A percentile compares a stretch with the other conserved stretches of the same genome.
These are phyloP conservation scores for Volvox reticuliferus DNA, from an alignment of 139 green algal species.

Conservation along the genomic window DNA sequence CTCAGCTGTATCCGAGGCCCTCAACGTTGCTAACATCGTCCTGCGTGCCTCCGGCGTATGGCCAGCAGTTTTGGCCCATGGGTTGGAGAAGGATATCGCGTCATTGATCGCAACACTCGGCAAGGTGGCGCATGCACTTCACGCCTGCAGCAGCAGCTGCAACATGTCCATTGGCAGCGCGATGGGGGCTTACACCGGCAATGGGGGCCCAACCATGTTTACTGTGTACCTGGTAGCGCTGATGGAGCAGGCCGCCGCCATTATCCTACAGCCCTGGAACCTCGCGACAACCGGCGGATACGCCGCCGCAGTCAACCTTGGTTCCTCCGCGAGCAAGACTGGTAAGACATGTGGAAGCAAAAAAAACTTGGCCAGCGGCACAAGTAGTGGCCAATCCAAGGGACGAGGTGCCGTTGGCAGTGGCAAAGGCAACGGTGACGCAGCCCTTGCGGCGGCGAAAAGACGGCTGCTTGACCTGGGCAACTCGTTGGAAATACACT, in stretches of 20 bases:
- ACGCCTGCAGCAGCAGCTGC: not conserved
- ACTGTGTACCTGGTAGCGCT: not conserved
- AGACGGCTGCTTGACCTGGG: not conserved
- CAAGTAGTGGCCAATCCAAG: not conserved
- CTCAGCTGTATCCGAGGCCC: not conserved
- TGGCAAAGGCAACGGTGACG: not conserved
- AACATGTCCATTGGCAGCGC: not conserved
- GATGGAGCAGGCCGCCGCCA: not conserved
- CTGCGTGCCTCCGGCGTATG: not conserved
- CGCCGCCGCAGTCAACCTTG: not conserved
- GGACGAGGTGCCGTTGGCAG: not conserved
- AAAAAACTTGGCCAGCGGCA: not conserved
- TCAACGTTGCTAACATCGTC: not conserved
- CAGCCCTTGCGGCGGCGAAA: not conserved
- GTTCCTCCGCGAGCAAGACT: not conserved
- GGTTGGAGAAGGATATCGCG: not conserved
- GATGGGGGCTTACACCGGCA: not conserved
- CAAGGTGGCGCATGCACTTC: not conserved
- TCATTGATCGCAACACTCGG: not conserved
- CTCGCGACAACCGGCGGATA: not conserved
- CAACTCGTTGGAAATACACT: not conserved
- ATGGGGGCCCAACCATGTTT: not conserved
- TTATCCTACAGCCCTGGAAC: not conserved
- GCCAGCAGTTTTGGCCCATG: conserved; percentile 7
- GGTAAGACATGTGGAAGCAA: too few relatives aligned